Conservation (phyloP, 2,329 filamentous ascomycete species). For the Xylaria sp. region DNA sequence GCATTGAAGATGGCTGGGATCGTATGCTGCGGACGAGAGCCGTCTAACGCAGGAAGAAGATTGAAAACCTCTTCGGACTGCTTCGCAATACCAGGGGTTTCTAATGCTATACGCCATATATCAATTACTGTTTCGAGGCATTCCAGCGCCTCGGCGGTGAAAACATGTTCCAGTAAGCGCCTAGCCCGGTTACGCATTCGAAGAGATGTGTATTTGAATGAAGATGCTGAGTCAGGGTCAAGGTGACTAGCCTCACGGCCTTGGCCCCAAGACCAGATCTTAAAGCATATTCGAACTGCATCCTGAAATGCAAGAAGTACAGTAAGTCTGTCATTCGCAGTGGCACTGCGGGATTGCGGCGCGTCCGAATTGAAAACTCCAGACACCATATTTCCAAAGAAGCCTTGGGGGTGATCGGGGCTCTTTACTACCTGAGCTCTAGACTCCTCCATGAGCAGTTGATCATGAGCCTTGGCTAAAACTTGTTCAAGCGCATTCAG, state of each 20-base stretch:
- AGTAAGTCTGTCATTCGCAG: constrained; percentile 92
- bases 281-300: constrained; percentile 89
- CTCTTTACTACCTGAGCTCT: constrained; percentile 75
- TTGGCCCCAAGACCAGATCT: constrained; percentile 94
- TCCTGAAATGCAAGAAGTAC: constrained; percentile 98
- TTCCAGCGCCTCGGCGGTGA: constrained; percentile 90
- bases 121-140: constrained; percentile 91
- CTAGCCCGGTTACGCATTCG: constrained; percentile 91
- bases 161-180: constrained; percentile 89
- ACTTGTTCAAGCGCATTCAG: constrained; percentile 94
- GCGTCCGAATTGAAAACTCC: constrained; percentile 86
- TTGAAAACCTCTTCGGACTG: constrained; percentile 79
- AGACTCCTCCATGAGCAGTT: constrained; percentile 79
- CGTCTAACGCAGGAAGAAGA: constrained; percentile 89
- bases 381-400: constrained; percentile 94
- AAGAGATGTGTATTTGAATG: constrained; percentile 89
- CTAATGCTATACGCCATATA: constrained; percentile 73
- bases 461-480: constrained; percentile 86
- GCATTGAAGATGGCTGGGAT: constrained; percentile 96
- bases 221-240: constrained; percentile 77
- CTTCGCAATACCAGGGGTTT: constrained; percentile 59
- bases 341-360: constrained; percentile 79
- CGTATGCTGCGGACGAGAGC: constrained; percentile 88
- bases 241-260: constrained; percentile 66
- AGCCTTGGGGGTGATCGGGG: constrained; percentile 84